A percentile compares a stretch with the other conserved stretches of the same genome.
Conservation (phyloP, 805 yeast species). For the Saccharomyces eubayanus region DNA sequence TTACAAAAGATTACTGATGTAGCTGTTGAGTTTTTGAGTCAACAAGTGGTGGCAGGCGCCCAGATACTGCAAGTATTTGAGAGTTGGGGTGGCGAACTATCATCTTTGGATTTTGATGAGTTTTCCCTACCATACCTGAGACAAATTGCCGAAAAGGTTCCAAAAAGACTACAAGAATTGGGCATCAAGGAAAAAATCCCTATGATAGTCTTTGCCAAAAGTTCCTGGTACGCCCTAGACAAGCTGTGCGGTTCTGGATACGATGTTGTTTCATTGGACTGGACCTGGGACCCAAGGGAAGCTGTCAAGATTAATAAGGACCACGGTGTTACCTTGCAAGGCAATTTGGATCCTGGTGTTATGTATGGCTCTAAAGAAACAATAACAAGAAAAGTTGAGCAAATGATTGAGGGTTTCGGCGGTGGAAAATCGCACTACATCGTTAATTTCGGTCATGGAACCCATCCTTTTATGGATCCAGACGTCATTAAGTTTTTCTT, state of each 20-base stretch:
- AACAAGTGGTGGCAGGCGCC: conserved; percentile 95
- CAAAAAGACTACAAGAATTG: conserved; percentile 57
- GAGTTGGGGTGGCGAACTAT: conserved; percentile 96
- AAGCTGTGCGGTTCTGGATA: conserved; percentile 74
- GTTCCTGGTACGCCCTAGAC: conserved; percentile 94
- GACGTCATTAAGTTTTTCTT: conserved; percentile 79
- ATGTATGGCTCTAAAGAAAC: conserved; percentile 84
- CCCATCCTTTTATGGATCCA: conserved; percentile 96
- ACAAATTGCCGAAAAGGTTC: conserved; percentile 64
- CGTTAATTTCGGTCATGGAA: conserved; percentile 95
- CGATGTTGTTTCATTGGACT: conserved; percentile 85
- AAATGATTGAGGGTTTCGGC: conserved; percentile 87
- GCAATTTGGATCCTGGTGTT: conserved; percentile 91
- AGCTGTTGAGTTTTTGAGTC: conserved; percentile 85
- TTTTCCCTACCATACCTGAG: conserved; percentile 83
- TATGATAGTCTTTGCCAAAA: conserved; percentile 84
- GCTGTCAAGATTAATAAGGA: conserved; percentile 70
- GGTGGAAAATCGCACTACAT: conserved; percentile 89
- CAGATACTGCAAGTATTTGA: conserved; percentile 96
- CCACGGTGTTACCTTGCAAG: conserved; percentile 79
- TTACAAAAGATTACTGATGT: conserved; percentile 76
- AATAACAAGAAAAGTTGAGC: conserved; percentile 71
- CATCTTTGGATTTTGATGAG: conserved; percentile 79
- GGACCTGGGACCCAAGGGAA: conserved; percentile 78
- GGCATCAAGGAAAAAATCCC: conserved; percentile 72